Evolutionary conservation across 345 rosid genomes (phyloP).

Genomic region (Streptanthus diversifolius): DNA sequence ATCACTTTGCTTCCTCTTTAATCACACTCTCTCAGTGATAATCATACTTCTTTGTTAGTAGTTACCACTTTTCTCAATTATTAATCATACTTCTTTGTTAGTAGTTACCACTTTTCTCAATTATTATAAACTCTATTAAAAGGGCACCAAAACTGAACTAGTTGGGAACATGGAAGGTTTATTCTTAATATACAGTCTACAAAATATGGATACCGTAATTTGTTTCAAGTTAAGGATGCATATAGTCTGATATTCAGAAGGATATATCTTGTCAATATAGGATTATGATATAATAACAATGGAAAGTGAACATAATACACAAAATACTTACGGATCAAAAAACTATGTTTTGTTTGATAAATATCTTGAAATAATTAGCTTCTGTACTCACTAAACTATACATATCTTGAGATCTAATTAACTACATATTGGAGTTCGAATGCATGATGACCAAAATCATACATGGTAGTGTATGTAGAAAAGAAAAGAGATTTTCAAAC

Average conservation of each 20-base stretch:
- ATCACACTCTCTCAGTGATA: conserved; percentile 15
- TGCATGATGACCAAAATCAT: neutral
- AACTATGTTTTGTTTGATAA: too few species aligned
- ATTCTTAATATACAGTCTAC: too few species aligned
- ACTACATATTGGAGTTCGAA: neutral
- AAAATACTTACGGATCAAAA: too few species aligned
- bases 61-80: neutral
- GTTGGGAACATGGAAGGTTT: conserved; percentile 1
- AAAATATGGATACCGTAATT: too few species aligned
- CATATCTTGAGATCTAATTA: neutral
- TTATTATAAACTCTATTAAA: neutral
- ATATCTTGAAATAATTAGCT: too few species aligned
- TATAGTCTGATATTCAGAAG: neutral
- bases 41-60: neutral
- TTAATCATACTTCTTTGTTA: neutral
- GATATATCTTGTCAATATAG: too few species aligned
- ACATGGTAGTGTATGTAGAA: neutral
- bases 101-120: neutral
- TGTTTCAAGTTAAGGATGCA: neutral
- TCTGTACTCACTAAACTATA: too few species aligned
- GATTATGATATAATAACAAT: too few species aligned
- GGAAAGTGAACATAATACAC: too few species aligned
- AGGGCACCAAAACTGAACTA: neutral
- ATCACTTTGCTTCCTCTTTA: conserved; percentile 33
- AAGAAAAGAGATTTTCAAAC: neutral